Percentiles rank a stretch among this genome's conserved stretches.
phyloP scores from a whole-genome alignment of 169 alveolate genomes.

The Eimeria maxima region DNA sequence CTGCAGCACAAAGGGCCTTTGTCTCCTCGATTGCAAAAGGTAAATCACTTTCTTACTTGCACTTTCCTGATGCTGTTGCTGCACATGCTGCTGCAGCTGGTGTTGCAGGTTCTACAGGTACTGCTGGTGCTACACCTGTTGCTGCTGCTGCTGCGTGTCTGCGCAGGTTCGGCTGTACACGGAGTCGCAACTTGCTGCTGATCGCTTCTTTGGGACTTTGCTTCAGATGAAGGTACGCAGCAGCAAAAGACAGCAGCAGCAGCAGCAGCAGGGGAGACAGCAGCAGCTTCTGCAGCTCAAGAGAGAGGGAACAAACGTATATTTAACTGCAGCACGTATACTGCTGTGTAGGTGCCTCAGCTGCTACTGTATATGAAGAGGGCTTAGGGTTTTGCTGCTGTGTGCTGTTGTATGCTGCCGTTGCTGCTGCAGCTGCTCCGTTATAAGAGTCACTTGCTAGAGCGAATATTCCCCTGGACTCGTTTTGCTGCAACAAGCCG shows the following conservation, averaged over 20 bases:
- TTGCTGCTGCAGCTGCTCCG: constrained; percentile 72
- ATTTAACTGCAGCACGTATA: not conserved
- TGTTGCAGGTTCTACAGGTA: not conserved
- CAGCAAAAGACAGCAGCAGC: not conserved
- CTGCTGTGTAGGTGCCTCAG: not conserved
- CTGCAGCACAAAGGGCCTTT: constrained; percentile 72
- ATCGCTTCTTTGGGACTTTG: constrained; percentile 32
- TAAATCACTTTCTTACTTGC: not conserved
- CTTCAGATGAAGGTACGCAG: constrained; percentile 40
- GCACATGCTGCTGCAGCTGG: not conserved
- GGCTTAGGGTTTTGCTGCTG: not conserved
- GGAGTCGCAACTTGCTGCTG: constrained; percentile 24
- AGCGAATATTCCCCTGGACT: constrained; percentile 81
- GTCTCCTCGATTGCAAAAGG: constrained; percentile 52
- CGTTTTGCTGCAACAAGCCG: constrained; percentile 80
- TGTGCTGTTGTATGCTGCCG: no score
- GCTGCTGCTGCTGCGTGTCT: not conserved
- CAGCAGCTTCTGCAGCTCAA: not conserved
- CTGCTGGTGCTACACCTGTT: not conserved
- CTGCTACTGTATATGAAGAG: not conserved
- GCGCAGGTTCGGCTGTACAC: constrained; percentile 60
- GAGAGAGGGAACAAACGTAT: not conserved
- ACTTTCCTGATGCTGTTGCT: not conserved
- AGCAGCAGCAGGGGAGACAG: not conserved
- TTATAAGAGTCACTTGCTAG: constrained; percentile 79